Conservation (phyloP, 208 protist species). For the Trypanosomatidae sp. region DNA sequence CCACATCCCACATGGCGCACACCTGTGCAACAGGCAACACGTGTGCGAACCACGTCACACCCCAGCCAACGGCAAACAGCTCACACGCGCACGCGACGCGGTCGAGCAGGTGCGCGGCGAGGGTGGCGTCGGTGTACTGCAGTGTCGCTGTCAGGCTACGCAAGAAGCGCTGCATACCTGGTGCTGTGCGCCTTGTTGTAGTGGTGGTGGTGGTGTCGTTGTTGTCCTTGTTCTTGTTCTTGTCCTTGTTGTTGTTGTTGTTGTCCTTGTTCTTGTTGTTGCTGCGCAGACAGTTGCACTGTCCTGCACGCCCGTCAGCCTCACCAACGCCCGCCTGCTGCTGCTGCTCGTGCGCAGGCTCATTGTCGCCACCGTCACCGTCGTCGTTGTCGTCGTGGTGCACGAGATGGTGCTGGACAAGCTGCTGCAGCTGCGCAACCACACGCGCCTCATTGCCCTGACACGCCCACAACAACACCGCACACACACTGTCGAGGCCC, state of each 20-base stretch:
- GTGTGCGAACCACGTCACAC: conserved; percentile 87
- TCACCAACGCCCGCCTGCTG: too few species aligned
- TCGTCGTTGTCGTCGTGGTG: conserved; percentile 23
- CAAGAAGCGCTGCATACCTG: neutral
- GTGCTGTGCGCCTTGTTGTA: neutral
- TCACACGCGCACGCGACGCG: conserved; percentile 70
- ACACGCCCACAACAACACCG: conserved; percentile 65
- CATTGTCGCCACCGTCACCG: neutral
- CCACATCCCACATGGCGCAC: conserved; percentile 85
- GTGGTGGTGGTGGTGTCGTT: too few species aligned
- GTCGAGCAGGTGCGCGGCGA: conserved; percentile 81
- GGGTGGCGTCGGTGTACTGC: conserved; percentile 78
- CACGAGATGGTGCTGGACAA: conserved; percentile 74
- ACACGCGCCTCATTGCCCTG: conserved; percentile 69
- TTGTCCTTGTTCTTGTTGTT: too few species aligned
- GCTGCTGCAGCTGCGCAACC: conserved; percentile 44
- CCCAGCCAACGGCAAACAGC: conserved; percentile 94
- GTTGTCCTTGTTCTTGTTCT: too few species aligned
- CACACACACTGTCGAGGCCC: conserved; percentile 88
- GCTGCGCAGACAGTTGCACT: too few species aligned
- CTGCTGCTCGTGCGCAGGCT: too few species aligned
- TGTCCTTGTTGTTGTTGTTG: neutral
- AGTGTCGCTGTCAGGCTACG: conserved; percentile 6
- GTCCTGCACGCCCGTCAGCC: too few species aligned
- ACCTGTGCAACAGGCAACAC: conserved; percentile 82